Percentiles rank a stretch among this genome's conserved stretches.
These are phyloP conservation scores for Gossypium gossypioides DNA, from an alignment of 441 rosid species.

Conservation along the genomic window DNA sequence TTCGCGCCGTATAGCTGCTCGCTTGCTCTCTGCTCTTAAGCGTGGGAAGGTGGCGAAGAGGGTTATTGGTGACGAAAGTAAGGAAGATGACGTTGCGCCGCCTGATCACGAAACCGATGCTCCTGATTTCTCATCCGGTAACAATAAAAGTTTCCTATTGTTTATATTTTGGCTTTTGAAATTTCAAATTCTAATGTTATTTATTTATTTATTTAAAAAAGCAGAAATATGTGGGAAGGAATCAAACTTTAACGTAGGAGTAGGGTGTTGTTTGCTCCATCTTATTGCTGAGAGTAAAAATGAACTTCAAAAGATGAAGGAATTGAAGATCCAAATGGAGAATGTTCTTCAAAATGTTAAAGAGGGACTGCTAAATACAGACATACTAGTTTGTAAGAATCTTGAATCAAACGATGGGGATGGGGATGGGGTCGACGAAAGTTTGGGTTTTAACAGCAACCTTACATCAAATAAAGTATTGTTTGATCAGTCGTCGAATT, in stretches of 20 bases:
- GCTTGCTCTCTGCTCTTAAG: background rate
- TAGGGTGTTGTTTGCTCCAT: slow-evolving; percentile 46
- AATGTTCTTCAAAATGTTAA: slow-evolving; percentile 32
- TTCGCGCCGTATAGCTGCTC: background rate
- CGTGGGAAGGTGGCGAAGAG: background rate
- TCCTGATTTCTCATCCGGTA: slow-evolving; percentile 3
- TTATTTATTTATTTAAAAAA: background rate
- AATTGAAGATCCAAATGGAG: slow-evolving; percentile 48
- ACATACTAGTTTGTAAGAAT: slow-evolving; percentile 4
- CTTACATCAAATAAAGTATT: slow-evolving; percentile 19
- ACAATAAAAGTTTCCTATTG: background rate
- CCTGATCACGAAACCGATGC: background rate
- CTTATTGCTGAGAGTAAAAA: slow-evolving; percentile 44
- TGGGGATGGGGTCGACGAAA: slow-evolving; percentile 22
- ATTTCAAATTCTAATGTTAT: background rate
- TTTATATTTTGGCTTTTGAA: background rate
- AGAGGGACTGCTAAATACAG: slow-evolving; percentile 23
- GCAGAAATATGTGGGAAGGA: slow-evolving; percentile 34
- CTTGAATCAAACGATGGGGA: slow-evolving; percentile 19
- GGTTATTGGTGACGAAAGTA: background rate
- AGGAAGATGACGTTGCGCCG: background rate
- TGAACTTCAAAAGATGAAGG: slow-evolving; percentile 51
- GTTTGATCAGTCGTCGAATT: slow-evolving; percentile 27
- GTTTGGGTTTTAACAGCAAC: slow-evolving; percentile 19
- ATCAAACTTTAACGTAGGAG: slow-evolving; percentile 36